phyloP scores from a whole-genome alignment of 2,329 filamentous ascomycete genomes.

The Colletotrichum sp. region DNA sequence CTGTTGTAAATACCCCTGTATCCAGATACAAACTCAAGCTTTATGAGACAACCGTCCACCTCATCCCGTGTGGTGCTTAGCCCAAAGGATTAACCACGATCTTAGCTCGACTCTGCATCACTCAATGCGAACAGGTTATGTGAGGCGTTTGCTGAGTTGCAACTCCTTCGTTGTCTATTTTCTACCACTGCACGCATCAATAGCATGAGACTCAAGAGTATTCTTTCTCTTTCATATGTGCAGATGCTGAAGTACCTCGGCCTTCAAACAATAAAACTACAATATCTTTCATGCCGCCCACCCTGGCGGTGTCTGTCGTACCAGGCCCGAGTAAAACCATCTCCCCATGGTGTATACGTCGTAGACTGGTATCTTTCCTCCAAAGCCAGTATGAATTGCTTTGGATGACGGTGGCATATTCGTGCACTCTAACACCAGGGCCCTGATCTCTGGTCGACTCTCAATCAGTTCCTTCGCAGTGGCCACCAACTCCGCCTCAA shows the following conservation, averaged over 20 bases:
- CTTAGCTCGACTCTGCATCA: not conserved
- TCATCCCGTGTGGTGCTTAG: not conserved
- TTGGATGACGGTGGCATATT: constrained; percentile 38
- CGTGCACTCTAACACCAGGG: constrained; percentile 37
- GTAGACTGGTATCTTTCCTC: constrained; percentile 31
- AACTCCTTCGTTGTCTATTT: not conserved
- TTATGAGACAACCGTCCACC: accelerated
- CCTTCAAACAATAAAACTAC: too few relatives aligned
- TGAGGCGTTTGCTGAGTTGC: accelerated
- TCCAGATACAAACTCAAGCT: not conserved
- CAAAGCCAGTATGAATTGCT: constrained; percentile 30
- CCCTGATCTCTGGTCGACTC: not conserved
- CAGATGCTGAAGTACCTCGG: too few relatives aligned
- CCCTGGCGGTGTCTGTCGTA: constrained; percentile 13
- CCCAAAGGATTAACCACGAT: accelerated
- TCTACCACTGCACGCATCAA: accelerated
- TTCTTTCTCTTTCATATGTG: not conserved
- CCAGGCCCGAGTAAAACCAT: constrained; percentile 39
- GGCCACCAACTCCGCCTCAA: constrained; percentile 25
- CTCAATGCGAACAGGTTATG: accelerated
- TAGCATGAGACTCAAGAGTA: not conserved
- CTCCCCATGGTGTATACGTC: constrained; percentile 37
- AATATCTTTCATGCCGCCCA: too few relatives aligned
- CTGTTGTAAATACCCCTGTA: constrained; percentile 18
- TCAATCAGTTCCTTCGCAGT: constrained; percentile 12